Conservation (phyloP, 2,329 filamentous ascomycete species). For the Clonostachys rhizophaga region DNA sequence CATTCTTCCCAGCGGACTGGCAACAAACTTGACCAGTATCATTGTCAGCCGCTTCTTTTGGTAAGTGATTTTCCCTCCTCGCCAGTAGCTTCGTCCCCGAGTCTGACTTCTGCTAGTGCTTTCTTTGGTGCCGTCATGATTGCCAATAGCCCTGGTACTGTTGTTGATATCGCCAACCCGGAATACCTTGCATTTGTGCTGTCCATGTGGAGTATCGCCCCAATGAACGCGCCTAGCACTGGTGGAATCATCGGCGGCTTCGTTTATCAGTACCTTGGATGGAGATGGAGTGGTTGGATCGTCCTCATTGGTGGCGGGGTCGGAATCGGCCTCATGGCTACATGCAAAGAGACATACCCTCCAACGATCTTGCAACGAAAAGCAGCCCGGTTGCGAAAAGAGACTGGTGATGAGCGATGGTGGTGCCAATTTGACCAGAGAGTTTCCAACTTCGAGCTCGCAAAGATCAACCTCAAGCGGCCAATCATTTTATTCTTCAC, state of each 20-base stretch:
- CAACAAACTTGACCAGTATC: slow-evolving; percentile 61
- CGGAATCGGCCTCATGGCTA: slow-evolving; percentile 52
- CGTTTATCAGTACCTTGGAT: slow-evolving; percentile 64
- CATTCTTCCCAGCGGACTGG: slow-evolving; percentile 67
- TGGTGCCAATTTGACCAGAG: slow-evolving; percentile 79
- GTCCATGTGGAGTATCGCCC: slow-evolving; percentile 77
- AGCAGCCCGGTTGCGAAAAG: slow-evolving; percentile 58
- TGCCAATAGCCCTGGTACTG: slow-evolving; percentile 74
- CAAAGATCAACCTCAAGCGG: slow-evolving; percentile 71
- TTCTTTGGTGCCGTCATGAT: slow-evolving; percentile 72
- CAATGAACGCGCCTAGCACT: slow-evolving; percentile 66
- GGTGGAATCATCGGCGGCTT: slow-evolving; percentile 79
- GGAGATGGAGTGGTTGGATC: slow-evolving; percentile 86
- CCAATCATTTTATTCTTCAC: slow-evolving; percentile 74
- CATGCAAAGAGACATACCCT: slow-evolving; percentile 71
- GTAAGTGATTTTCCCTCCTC: slow-evolving; percentile 24
- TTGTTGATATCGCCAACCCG: slow-evolving; percentile 79
- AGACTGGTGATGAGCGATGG: slow-evolving; percentile 66
- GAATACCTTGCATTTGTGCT: slow-evolving; percentile 79
- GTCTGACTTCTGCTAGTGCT: slow-evolving; percentile 9
- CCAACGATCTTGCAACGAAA: slow-evolving; percentile 66
- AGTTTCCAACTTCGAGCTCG: slow-evolving; percentile 55
- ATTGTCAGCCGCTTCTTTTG: slow-evolving; percentile 72
- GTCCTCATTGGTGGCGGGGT: slow-evolving; percentile 66
- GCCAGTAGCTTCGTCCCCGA: neutral